Percentiles rank a stretch among this genome's conserved stretches.
phyloP scores from a whole-genome alignment of 2,329 filamentous ascomycete genomes.

The Blastomyces percursus region DNA sequence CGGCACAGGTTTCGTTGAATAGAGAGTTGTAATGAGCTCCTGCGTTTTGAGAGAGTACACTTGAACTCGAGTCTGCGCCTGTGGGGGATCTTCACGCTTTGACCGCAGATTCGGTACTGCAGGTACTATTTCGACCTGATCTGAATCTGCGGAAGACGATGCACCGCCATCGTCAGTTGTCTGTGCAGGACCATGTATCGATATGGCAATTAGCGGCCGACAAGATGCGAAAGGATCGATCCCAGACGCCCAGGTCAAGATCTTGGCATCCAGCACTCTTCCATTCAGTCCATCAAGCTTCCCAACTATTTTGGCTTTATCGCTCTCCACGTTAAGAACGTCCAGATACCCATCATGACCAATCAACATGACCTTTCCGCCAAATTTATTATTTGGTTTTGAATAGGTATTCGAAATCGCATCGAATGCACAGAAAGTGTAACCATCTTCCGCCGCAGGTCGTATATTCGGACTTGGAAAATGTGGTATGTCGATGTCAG shows the following conservation, averaged over 20 bases:
- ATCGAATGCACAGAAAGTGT: constrained; percentile 75
- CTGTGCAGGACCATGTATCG: constrained; percentile 59
- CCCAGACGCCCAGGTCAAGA: constrained; percentile 57
- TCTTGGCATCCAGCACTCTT: constrained; percentile 68
- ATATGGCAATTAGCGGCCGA: constrained; percentile 66
- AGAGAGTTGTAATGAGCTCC: constrained; percentile 58
- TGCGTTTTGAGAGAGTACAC: constrained; percentile 76
- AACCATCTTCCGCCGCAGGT: constrained; percentile 31
- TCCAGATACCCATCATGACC: constrained; percentile 74
- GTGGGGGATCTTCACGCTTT: constrained; percentile 21
- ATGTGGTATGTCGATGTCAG: constrained; percentile 55
- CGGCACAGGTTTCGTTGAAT: constrained; percentile 55
- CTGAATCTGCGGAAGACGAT: constrained; percentile 25
- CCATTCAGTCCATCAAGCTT: constrained; percentile 68
- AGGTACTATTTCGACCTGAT: constrained; percentile 26
- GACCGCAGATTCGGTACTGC: constrained; percentile 19
- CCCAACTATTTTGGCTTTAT: constrained; percentile 58
- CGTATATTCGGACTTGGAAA: constrained; percentile 17
- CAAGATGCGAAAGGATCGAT: constrained; percentile 43
- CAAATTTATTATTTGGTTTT: constrained; percentile 26
- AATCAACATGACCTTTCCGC: constrained; percentile 58
- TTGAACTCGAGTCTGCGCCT: constrained; percentile 78
- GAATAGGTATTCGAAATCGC: constrained; percentile 43
- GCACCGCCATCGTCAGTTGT: constrained; percentile 34
- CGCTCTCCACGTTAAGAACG: constrained; percentile 61